These are phyloP conservation scores for Monosporascus sp. DNA, from an alignment of 2,329 filamentous ascomycete species.

Conservation along the genomic window DNA sequence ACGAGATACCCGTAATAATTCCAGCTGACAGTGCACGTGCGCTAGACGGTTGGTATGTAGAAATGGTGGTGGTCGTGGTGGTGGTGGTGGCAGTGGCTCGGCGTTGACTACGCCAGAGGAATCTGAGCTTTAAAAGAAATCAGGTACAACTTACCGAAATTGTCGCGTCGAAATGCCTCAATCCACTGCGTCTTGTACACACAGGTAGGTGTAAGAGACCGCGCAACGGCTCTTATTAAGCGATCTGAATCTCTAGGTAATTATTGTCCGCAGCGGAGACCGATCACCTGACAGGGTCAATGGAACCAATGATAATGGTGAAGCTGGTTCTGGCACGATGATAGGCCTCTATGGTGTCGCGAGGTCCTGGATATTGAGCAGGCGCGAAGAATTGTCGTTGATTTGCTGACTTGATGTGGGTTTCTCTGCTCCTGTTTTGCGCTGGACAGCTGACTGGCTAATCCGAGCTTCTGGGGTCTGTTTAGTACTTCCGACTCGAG, in stretches of 20 bases:
- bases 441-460: constrained; percentile 28
- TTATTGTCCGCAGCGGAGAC: constrained; percentile 36
- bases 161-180: constrained; percentile 12
- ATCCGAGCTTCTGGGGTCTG: constrained; percentile 13
- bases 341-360: constrained; percentile 43
- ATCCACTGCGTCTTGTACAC: background rate
- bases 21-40: constrained; percentile 18
- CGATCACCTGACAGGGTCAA: constrained; percentile 47
- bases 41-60: constrained; percentile 18
- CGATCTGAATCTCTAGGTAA: constrained; percentile 24
- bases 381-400: constrained; percentile 40
- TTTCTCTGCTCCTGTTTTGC: constrained; percentile 23
- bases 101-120: constrained; percentile 11
- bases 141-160: constrained; percentile 16
- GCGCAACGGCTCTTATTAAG: constrained; percentile 24
- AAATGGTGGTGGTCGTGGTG: constrained; percentile 1
- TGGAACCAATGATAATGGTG: constrained; percentile 42
- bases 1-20: constrained; percentile 14
- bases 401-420: constrained; percentile 39
- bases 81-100: constrained; percentile 12
- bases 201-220: background rate
- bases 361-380: constrained; percentile 33
- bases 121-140: constrained; percentile 9
- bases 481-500: constrained; percentile 10
- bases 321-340: constrained; percentile 39